phyloP scores from a whole-genome alignment of 768 basidiomycete species.

The Leccinum variicolor region DNA sequence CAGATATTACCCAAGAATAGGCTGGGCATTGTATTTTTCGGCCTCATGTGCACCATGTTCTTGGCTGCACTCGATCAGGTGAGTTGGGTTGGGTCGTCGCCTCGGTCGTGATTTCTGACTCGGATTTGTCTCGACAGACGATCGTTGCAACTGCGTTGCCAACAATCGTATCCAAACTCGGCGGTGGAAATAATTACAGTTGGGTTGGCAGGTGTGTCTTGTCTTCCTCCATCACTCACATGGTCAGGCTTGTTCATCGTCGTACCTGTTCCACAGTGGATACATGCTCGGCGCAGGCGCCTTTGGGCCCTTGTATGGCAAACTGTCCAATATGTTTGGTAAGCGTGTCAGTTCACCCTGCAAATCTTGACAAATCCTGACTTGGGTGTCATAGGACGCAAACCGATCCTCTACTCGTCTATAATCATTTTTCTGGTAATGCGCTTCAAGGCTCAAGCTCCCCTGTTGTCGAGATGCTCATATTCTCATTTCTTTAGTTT shows the following conservation, averaged over 20 bases:
- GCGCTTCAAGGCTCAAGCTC: conserved; percentile 8
- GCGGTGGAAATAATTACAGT: conserved; percentile 60
- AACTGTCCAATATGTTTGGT: conserved; percentile 62
- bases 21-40: conserved; percentile 24
- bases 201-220: conserved; percentile 66
- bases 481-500: conserved; percentile 38
- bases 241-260: neutral
- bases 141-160: conserved; percentile 76
- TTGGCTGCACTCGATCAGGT: conserved; percentile 62
- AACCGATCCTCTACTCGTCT: conserved; percentile 63
- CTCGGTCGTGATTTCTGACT: neutral
- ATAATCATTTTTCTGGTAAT: conserved; percentile 67
- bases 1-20: conserved; percentile 46
- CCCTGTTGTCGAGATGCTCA: neutral
- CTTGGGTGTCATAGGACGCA: conserved; percentile 45
- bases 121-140: conserved; percentile 35
- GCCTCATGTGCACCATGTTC: conserved; percentile 29
- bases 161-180: conserved; percentile 63
- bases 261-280: conserved; percentile 43
- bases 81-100: conserved; percentile 1
- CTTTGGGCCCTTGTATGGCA: conserved; percentile 73
- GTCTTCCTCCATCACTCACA: neutral
- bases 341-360: neutral
- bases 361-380: conserved; percentile 20
- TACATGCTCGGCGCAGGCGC: conserved; percentile 70